Evolutionary conservation across 164 flowering plant species (phyloP).

Genomic region (Chimonanthus salicifolius): DNA sequence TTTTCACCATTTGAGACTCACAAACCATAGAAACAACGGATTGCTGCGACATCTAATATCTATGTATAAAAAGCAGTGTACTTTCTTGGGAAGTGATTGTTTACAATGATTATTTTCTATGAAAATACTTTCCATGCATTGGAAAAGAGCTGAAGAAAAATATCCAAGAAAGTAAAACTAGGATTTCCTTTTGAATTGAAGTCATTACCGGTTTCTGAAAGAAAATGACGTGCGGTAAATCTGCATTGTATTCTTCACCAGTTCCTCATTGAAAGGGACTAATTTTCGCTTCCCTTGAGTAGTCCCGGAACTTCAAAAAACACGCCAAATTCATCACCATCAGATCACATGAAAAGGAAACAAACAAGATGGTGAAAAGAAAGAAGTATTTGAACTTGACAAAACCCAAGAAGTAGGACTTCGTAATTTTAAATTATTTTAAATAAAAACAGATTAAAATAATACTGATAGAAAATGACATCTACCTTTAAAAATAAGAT

Average conservation of each 20-base stretch:
- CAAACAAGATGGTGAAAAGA: too few species aligned
- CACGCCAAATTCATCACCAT: background rate
- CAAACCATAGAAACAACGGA: background rate
- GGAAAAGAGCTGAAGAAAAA: background rate
- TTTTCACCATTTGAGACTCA: too few species aligned
- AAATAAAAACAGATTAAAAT: background rate
- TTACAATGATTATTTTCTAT: too few species aligned
- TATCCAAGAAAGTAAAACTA: background rate
- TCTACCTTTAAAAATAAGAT: too few species aligned
- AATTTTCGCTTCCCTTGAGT: slow-evolving; percentile 79
- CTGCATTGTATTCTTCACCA: slow-evolving; percentile 61
- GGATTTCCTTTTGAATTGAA: background rate
- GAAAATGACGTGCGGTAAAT: slow-evolving; percentile 72
- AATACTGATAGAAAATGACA: background rate
- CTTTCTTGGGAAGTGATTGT: too few species aligned
- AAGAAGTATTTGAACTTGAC: background rate
- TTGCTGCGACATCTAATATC: too few species aligned
- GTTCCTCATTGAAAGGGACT: slow-evolving; percentile 73
- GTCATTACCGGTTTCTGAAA: slow-evolving; percentile 67
- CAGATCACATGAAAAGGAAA: background rate
- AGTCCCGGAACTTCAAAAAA: slow-evolving; percentile 75
- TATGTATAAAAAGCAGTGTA: too few species aligned
- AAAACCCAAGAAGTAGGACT: background rate
- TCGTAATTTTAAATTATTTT: too few species aligned
- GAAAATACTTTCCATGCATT: too few species aligned